Conservation (phyloP, 2,329 filamentous ascomycete species). For the Sphaerulina musiva region DNA sequence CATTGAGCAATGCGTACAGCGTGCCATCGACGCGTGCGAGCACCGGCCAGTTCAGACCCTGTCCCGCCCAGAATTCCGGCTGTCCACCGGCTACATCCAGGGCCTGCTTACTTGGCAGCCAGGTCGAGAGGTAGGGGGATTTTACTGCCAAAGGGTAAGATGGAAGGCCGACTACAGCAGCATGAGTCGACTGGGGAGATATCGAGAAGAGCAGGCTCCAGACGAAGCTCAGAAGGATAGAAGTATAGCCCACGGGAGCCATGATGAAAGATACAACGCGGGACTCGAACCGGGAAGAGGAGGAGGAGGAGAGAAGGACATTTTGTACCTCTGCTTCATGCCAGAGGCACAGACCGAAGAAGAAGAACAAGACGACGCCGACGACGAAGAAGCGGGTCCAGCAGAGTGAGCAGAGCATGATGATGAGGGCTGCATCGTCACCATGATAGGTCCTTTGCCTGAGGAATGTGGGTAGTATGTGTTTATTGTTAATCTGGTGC, state of each 20-base stretch:
- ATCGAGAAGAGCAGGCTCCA: not conserved
- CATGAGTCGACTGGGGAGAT: no score
- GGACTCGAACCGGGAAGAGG: not conserved
- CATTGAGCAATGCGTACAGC: constrained; percentile 32
- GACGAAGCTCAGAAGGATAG: not conserved
- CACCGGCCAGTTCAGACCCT: constrained; percentile 32
- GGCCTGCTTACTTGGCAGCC: constrained; percentile 30
- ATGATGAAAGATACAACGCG: not conserved
- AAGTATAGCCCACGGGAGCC: not conserved
- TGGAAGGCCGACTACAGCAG: constrained; percentile 14
- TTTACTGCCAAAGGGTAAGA: constrained; percentile 30
- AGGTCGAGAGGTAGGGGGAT: constrained; percentile 33
- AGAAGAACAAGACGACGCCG: not conserved
- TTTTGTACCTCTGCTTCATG: not conserved
- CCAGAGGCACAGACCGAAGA: not conserved
- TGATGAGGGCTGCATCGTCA: not conserved
- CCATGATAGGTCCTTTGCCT: not conserved
- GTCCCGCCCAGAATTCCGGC: constrained; percentile 34
- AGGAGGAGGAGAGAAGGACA: not conserved
- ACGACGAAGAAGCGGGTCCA: not conserved
- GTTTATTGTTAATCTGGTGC: no score
- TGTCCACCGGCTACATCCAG: constrained; percentile 24
- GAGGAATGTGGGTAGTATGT: not conserved
- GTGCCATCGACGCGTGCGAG: constrained; percentile 31
- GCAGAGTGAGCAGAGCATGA: not conserved